A percentile compares a stretch with the other conserved stretches of the same genome.
Conservation (phyloP, 2,329 filamentous ascomycete genomes). For the Aureobasidium sp. region DNA sequence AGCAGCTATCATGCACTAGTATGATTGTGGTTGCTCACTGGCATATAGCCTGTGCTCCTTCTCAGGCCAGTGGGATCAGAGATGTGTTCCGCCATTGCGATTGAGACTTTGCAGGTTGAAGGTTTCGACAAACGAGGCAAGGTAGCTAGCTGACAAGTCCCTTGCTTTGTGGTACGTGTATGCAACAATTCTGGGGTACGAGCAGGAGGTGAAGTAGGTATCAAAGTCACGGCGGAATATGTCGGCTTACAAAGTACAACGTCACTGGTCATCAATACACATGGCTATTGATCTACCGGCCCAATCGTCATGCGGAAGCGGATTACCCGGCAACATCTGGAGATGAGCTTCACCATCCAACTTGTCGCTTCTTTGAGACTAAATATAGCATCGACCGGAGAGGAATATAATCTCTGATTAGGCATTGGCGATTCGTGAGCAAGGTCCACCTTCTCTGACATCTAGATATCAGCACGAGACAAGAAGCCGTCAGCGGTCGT, state of each 20-base stretch:
- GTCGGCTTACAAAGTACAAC: not conserved
- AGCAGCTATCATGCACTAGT: not conserved
- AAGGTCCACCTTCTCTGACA: too few species aligned
- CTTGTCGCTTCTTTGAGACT: too few species aligned
- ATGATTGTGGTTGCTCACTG: not conserved
- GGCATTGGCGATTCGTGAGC: not conserved
- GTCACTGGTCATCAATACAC: not conserved
- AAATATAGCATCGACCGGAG: not conserved
- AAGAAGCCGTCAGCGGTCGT: not conserved
- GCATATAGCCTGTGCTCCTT: conserved; percentile 13
- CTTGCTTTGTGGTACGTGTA: not conserved
- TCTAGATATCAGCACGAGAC: not conserved
- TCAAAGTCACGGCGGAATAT: not conserved
- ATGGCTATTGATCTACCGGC: conserved; percentile 1
- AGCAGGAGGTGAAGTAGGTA: not conserved
- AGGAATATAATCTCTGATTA: not conserved
- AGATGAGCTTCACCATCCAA: not conserved
- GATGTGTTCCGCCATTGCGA: not conserved
- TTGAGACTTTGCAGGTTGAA: not conserved
- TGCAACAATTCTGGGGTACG: not conserved
- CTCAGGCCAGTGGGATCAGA: conserved; percentile 14
- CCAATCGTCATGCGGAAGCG: not conserved
- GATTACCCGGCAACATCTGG: not conserved
- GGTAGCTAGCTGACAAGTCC: not conserved
- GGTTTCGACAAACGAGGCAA: not conserved